Percentiles rank a stretch among this genome's conserved stretches.
Conservation (phyloP, 2,329 filamentous ascomycete species). For the Periconia digitata region DNA sequence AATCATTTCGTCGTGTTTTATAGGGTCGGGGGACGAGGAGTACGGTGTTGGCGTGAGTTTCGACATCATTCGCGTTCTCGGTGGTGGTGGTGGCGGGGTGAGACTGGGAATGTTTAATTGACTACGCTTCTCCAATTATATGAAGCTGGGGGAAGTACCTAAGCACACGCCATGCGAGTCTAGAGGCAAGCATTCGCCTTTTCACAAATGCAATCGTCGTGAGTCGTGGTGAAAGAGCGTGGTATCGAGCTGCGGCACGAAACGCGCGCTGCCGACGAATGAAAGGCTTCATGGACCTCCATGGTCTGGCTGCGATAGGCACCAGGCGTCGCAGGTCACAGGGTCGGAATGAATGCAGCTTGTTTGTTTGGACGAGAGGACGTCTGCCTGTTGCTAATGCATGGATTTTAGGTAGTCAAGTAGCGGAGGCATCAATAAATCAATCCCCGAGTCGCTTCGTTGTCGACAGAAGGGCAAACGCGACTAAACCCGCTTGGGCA, state of each 20-base stretch:
- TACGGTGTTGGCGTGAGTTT: neutral
- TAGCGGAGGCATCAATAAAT: neutral
- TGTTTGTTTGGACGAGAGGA: constrained; percentile 6
- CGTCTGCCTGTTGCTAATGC: constrained; percentile 22
- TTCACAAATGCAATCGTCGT: neutral
- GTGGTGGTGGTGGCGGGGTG: neutral
- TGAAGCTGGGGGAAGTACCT: neutral
- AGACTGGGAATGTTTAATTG: neutral
- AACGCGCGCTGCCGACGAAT: constrained; percentile 21
- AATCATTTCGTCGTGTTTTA: neutral
- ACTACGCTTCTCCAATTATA: neutral
- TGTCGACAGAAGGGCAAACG: neutral
- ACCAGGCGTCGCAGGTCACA: constrained; percentile 18
- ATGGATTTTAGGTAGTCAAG: constrained; percentile 1
- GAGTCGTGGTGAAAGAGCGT: neutral
- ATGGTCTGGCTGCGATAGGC: constrained; percentile 38
- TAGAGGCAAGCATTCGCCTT: too few relatives aligned
- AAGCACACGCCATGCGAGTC: neutral
- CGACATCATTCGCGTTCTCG: neutral
- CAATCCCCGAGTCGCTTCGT: neutral
- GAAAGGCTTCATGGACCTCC: constrained; percentile 42
- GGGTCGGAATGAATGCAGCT: constrained; percentile 1
- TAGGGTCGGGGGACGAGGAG: neutral
- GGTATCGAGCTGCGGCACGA: neutral
- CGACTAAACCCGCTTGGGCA: constrained; percentile 3